Percentiles rank a stretch among this genome's conserved stretches.
Conservation (phyloP, 2,329 filamentous ascomycete genomes). For the Colletotrichum destructivum region DNA sequence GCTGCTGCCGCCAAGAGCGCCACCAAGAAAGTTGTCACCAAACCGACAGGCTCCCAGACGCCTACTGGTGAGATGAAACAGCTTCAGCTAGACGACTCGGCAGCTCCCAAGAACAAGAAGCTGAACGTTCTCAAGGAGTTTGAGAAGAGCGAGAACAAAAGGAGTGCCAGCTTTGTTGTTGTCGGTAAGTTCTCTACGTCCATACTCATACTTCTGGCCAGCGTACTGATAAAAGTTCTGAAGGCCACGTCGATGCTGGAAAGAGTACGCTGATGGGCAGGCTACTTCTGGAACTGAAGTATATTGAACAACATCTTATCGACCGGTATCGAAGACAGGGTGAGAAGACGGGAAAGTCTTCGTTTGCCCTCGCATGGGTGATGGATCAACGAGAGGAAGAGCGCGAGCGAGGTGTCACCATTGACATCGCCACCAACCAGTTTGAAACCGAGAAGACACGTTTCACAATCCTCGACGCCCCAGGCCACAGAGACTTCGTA, state of each 20-base stretch:
- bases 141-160: constrained; percentile 81
- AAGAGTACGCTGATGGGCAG: constrained; percentile 99
- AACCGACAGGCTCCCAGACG: constrained; percentile 51
- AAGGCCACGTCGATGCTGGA: constrained; percentile 95
- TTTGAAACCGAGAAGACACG: constrained; percentile 90
- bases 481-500: constrained; percentile 95
- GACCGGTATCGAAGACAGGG: constrained; percentile 92
- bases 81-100: constrained; percentile 66
- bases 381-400: constrained; percentile 94
- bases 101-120: constrained; percentile 80
- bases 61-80: constrained; percentile 53
- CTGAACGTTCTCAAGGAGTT: constrained; percentile 88
- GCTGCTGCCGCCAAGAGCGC: constrained; percentile 58
- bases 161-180: constrained; percentile 90
- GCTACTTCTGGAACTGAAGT: constrained; percentile 89
- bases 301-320: constrained; percentile 89
- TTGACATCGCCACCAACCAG: constrained; percentile 95
- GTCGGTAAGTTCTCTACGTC: constrained; percentile 74
- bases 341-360: constrained; percentile 91
- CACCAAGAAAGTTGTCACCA: constrained; percentile 48
- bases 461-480: constrained; percentile 96
- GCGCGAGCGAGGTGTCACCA: constrained; percentile 90
- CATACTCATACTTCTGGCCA: constrained; percentile 2
- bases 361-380: constrained; percentile 97
- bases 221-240: constrained; percentile 30